Conservation (phyloP, 2,329 filamentous ascomycete species). For the Zarea fungicola region DNA sequence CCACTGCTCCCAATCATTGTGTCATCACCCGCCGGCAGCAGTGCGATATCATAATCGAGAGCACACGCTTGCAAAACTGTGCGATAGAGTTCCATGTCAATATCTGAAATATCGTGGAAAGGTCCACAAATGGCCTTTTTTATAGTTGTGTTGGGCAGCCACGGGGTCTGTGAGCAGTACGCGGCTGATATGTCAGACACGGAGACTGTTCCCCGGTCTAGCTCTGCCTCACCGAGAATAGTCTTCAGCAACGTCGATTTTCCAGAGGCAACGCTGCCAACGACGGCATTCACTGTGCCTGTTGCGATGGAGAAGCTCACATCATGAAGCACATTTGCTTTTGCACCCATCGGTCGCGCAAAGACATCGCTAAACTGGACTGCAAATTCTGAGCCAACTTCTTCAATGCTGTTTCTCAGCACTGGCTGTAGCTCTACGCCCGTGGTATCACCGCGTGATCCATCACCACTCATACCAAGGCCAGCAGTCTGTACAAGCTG, state of each 20-base stretch:
- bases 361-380: neutral
- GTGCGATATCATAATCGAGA: constrained; percentile 21
- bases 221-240: constrained; percentile 24
- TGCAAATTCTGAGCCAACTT: neutral
- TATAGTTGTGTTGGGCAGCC: constrained; percentile 26
- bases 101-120: constrained; percentile 19
- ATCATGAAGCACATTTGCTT: neutral
- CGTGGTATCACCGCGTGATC: neutral
- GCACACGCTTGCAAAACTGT: constrained; percentile 22
- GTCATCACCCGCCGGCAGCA: constrained; percentile 27
- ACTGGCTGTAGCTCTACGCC: neutral
- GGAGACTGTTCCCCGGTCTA: constrained; percentile 3
- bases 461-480: neutral
- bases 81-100: constrained; percentile 25
- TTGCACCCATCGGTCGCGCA: neutral
- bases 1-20: constrained; percentile 31
- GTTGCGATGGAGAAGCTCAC: neutral
- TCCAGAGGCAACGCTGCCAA: constrained; percentile 32
- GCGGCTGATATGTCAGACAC: constrained; percentile 1
- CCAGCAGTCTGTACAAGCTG: neutral
- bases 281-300: constrained; percentile 19
- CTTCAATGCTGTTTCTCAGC: neutral
- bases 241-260: constrained; percentile 30
- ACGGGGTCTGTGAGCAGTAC: constrained; percentile 16
- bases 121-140: constrained; percentile 25